Base-by-base conservation (phyloP, 2,329 filamentous ascomycete genomes). In the Calonectria multiphialidica region DNA sequence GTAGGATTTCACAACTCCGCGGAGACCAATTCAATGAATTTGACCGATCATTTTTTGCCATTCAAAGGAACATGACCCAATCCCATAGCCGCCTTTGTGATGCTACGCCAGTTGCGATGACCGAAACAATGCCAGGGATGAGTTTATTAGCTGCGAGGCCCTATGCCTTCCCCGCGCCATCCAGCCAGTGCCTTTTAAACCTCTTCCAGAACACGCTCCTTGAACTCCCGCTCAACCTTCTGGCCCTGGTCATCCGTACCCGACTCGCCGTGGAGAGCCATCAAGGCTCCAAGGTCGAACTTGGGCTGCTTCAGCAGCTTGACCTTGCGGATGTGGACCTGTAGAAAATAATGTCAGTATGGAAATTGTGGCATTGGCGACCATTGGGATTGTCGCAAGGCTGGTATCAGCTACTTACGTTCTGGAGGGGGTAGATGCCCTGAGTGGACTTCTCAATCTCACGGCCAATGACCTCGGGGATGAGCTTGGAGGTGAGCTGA, bases 291-390 rank as follows among this genome's bases (percentile, higher is more conserved):
- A 79, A 99, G 94, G 86, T 99, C 97, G 90, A 99, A 98, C 92
- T 99, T 99, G 85, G 97, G 97, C 80, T 93, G 88, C 93, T 99
- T 99, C 82, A 99, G 91, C 82, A 99, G 94, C 93, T 99, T 99
- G 84, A 99, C 96, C 93, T 99, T 99, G 89, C 97, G 96, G 88
- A 99, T 98, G 91, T 99, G 97, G 84, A 98, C 96, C 96, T 98
- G 81, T 12, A 76, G 45, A 75, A 68, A 70, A 3, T 4, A 5
- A 16, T 8, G 47, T 71, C 9, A 71, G 64, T 15, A 16, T 9
- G 71, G 18, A 15, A 23, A n/a, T 44, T 18, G 16, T 13, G 12
- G 10, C 16, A 18, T 10, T 16, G 21, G 9, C 16, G 16, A 10
- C 13, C 5, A 47, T 25, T n/a, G 10, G 40, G 44, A 28, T 8